phyloP scores from a whole-genome alignment of 2,329 filamentous ascomycete genomes.

The Ascochyta fabae region DNA sequence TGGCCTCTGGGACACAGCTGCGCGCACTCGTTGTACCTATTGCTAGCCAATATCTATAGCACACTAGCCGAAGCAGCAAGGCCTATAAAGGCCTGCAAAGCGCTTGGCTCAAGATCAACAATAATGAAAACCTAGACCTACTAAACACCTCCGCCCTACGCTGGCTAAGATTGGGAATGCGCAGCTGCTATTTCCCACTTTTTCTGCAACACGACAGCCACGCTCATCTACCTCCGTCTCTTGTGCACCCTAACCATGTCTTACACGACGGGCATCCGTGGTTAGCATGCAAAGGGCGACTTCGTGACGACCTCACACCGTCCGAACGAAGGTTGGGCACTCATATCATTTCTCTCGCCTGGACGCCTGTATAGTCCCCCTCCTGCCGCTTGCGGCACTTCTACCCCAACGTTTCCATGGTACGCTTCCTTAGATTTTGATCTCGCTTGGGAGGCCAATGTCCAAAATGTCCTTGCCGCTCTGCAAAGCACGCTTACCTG shows the following conservation, averaged over 20 bases:
- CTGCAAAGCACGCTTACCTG: constrained; percentile 76
- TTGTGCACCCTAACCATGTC: constrained; percentile 11
- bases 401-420: not conserved
- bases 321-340: constrained; percentile 8
- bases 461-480: constrained; percentile 61
- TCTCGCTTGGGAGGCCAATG: constrained; percentile 53
- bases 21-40: too few species aligned
- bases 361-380: not conserved
- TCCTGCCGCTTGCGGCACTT: constrained; percentile 13
- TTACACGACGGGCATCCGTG: constrained; percentile 20
- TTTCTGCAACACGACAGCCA: not conserved
- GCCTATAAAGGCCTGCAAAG: too few species aligned
- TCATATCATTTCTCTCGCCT: constrained; percentile 19
- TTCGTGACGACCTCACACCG: constrained; percentile 28
- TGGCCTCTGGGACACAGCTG: too few species aligned
- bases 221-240: not conserved
- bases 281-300: constrained; percentile 9
- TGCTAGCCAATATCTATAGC: too few species aligned
- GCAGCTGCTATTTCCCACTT: too few species aligned
- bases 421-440: constrained; percentile 48
- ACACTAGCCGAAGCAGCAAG: too few species aligned
- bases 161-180: too few species aligned
- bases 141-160: too few species aligned
- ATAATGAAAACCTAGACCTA: too few species aligned
- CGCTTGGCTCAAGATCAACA: too few species aligned